Base-by-base conservation (phyloP, 306 rosid species). In the Dalbergia cultrata region DNA sequence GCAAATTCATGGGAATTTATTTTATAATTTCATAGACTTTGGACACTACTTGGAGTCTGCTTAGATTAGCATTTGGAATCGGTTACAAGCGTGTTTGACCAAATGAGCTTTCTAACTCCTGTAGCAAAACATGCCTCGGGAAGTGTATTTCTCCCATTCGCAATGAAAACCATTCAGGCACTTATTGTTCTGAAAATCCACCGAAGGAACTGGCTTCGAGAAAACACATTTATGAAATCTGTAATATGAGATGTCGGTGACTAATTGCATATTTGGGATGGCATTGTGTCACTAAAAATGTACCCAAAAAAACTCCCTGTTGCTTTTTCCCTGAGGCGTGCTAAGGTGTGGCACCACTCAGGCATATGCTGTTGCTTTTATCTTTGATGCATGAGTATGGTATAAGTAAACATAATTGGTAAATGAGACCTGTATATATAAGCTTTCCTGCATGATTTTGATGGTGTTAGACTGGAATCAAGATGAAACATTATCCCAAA, bases 401-500 rank as follows among this genome's bases (percentile, higher is more conserved):
- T 10, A 13, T 47, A 47, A 47, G 13, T 47, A 12, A 47, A 47
- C 53, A 47, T 47, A 0, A 47, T 12, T 47, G 54, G 44, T 7
- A 13, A 47, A 19, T 45, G 56, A 44, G 79, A 72, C 22, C 39
- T 16, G 47, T 8, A 54, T 3, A 56, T 26, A n/a, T 12, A 53
- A 18, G 1, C 2, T 19, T 57, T 74, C 45, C 50, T 35, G 70
- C 78, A 52, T 54, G 68, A 58, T 50, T 58, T 13, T 22, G 44
- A 26, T 64, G 14, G 34, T 64, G 64, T 49, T 72, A 26, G 17
- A 62, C 49, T 35, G 49, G 22, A 16, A 59, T 78, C 18, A 78
- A 37, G 74, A 65, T 76, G 57, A 16, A 75, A 57, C 67, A 39
- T 75, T 68, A 44, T 66, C 56, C 74, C 16, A 5, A 39, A 75